Conservation (phyloP, 164 flowering plant genomes). For the Houttuynia cordata region DNA sequence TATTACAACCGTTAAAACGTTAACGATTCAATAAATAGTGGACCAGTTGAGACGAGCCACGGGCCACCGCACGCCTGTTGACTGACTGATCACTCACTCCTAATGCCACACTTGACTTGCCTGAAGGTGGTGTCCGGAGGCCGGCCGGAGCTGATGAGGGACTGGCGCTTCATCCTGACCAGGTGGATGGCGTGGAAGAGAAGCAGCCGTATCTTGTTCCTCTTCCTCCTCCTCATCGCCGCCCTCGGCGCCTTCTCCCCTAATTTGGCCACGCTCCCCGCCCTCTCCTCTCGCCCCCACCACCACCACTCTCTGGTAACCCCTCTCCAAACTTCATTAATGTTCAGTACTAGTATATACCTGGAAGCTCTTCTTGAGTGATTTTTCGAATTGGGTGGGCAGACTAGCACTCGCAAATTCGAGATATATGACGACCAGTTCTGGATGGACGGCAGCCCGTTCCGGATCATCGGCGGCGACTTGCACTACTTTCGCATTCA, state of each 20-base stretch:
- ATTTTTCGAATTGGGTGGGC: not conserved
- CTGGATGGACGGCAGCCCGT: constrained; percentile 77
- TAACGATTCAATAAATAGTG: no score
- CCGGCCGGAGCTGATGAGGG: no score
- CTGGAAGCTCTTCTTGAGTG: not conserved
- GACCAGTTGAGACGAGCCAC: no score
- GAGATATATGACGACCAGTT: constrained; percentile 60
- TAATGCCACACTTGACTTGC: no score
- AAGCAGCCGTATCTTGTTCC: constrained; percentile 12
- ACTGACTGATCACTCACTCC: no score
- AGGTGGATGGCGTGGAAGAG: constrained; percentile 22
- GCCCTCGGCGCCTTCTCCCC: constrained; percentile 26
- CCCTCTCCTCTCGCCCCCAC: constrained; percentile 18
- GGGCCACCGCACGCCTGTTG: no score
- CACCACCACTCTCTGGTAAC: not conserved
- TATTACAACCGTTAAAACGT: no score
- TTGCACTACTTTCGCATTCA: constrained; percentile 73
- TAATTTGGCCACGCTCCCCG: constrained; percentile 42
- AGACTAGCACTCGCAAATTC: constrained; percentile 33
- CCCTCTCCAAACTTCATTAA: not conserved
- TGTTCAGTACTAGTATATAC: no score
- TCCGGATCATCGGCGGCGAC: constrained; percentile 83
- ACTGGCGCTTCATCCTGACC: no score
- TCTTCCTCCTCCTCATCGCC: constrained; percentile 19
- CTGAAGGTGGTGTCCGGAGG: no score